Base-by-base conservation (phyloP, 257 asterid genomes). In the Thymus quinquecostatus region DNA sequence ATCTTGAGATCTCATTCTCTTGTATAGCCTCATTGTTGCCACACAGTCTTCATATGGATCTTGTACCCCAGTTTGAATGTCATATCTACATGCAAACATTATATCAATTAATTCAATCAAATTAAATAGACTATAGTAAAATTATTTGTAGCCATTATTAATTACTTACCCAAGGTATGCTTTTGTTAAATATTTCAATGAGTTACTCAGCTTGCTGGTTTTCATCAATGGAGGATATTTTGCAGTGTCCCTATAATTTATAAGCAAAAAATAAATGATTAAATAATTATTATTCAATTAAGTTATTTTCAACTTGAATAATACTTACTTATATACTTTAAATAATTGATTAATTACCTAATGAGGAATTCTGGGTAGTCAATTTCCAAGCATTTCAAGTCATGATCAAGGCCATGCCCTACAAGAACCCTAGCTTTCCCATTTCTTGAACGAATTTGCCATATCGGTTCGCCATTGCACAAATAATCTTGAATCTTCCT, bases 141-240 rank as follows among this genome's bases (percentile, higher is more conserved):
- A n/a, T n/a, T n/a, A n/a, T n/a, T 33, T 36, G 5, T 73, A 76
- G 78, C 27, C 68, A 36, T 36, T 36, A 78, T n/a, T n/a, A n/a
- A n/a, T n/a, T n/a, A n/a, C 81, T 77, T 76, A 88, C 95, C 97
- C 98, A 2, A 92, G 92, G 82, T 89, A 88, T 64, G 92, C 83
- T 73, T 82, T 88, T 32, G 95, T 89, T 65, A 88, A 72, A 71
- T 92, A 89, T 74, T 87, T 90, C 68, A 89, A 84, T 9, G 98
- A 85, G 92, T 92, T 92, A 88, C 97, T 85, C 74, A 92, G 97
- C 89, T 89, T 92, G 94, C 96, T 89, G 48, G 98, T 85, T 73
- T 88, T 92, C 95, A 89, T 89, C 68, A 92, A 71, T 54, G 97
- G 97, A 9, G 96, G 97, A 64, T 92, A 89, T 78, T 84, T 85